Conservation (phyloP, 2,329 filamentous ascomycete species). For the Coniosporium tulheliwenetii region DNA sequence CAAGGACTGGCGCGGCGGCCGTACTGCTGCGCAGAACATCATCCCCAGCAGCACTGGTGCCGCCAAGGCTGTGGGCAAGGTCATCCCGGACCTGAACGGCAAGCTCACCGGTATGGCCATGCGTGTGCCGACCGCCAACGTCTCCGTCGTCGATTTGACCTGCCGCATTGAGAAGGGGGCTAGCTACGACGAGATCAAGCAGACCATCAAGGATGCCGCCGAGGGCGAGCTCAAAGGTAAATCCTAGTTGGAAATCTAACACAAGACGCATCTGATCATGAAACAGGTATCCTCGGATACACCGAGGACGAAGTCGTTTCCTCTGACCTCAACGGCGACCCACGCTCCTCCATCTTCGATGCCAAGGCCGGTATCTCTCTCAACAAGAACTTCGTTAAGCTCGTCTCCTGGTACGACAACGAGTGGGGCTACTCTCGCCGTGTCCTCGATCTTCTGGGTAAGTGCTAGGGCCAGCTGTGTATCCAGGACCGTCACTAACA, state of each 20-base stretch:
- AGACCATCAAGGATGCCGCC: slow-evolving; percentile 68
- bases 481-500: background rate
- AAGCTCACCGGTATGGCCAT: slow-evolving; percentile 99
- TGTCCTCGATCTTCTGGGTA: slow-evolving; percentile 32
- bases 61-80: slow-evolving; percentile 99
- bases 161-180: slow-evolving; percentile 84
- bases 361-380: slow-evolving; percentile 98
- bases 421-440: slow-evolving; percentile 98
- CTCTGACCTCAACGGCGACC: slow-evolving; percentile 83
- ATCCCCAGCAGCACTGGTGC: slow-evolving; percentile 98
- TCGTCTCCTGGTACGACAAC: slow-evolving; percentile 98
- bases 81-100: slow-evolving; percentile 94
- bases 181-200: slow-evolving; percentile 84
- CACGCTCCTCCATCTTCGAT: slow-evolving; percentile 94
- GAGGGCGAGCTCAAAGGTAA: slow-evolving; percentile 73
- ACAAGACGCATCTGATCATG: background rate
- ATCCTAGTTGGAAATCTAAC: slow-evolving; percentile 9
- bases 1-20: slow-evolving; percentile 99
- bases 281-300: slow-evolving; percentile 70
- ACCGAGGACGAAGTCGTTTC: slow-evolving; percentile 97
- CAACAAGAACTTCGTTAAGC: slow-evolving; percentile 98
- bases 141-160: slow-evolving; percentile 97
- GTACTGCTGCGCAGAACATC: slow-evolving; percentile 98
- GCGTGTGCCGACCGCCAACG: slow-evolving; percentile 97
- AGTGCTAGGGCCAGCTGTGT: background rate